Conservation (phyloP, 2,329 filamentous ascomycete species). For the Cercospora nicotianae region DNA sequence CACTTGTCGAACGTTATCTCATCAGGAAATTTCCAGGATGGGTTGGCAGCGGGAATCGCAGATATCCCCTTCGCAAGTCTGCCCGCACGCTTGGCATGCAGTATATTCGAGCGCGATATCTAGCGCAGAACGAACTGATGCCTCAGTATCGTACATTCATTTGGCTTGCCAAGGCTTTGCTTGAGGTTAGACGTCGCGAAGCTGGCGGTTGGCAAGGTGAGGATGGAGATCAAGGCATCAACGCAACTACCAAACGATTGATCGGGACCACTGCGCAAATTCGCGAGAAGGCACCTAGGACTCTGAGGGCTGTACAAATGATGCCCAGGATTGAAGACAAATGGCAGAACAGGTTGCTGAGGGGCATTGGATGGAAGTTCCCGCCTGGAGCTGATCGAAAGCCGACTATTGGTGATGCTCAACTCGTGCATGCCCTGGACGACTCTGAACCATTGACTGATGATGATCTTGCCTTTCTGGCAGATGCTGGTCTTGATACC, state of each 20-base stretch:
- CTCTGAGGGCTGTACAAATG: slow-evolving; percentile 45
- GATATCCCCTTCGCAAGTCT: slow-evolving; percentile 33
- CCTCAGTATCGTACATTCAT: slow-evolving; percentile 49
- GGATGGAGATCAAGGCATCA: slow-evolving; percentile 19
- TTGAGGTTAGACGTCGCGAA: slow-evolving; percentile 41
- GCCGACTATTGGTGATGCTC: not conserved
- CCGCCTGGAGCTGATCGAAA: not conserved
- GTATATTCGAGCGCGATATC: slow-evolving; percentile 35
- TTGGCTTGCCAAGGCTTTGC: slow-evolving; percentile 42
- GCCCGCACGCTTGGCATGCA: slow-evolving; percentile 28
- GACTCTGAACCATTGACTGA: not conserved
- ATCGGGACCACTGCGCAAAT: slow-evolving; percentile 37
- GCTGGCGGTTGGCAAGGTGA: slow-evolving; percentile 33
- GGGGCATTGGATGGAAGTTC: slow-evolving; percentile 11
- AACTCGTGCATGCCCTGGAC: not conserved
- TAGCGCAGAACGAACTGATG: slow-evolving; percentile 34
- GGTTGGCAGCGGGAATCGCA: slow-evolving; percentile 41
- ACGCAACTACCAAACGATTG: slow-evolving; percentile 23
- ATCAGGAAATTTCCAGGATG: slow-evolving; percentile 81
- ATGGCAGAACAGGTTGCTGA: slow-evolving; percentile 28
- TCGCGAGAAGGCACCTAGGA: slow-evolving; percentile 41
- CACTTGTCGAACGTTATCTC: slow-evolving; percentile 71
- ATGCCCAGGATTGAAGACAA: slow-evolving; percentile 43
- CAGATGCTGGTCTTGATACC: not conserved
- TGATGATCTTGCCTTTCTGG: not conserved